These are phyloP conservation scores for Coemansia sp. DNA, from an alignment of 192 early-diverging fungal species.

Conservation along the genomic window DNA sequence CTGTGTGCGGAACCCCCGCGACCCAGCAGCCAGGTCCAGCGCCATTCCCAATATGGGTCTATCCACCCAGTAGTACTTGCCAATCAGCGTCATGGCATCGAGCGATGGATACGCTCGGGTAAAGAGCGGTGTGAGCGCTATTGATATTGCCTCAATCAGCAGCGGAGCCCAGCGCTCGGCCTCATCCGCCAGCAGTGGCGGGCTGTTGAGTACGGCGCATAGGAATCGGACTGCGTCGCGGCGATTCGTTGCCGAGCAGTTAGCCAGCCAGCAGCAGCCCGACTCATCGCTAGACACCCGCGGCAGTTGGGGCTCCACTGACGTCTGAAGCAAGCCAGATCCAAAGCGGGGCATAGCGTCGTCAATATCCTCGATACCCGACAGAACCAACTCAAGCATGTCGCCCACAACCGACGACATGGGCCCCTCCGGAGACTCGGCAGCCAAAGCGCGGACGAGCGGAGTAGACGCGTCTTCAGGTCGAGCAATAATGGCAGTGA, in stretches of 20 bases:
- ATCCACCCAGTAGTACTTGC: conserved; percentile 22
- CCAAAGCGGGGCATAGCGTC: conserved; percentile 25
- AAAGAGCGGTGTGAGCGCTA: neutral
- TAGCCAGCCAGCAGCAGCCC: conserved; percentile 41
- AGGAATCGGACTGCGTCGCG: conserved; percentile 11
- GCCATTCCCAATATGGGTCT: conserved; percentile 8
- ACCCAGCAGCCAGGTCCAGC: neutral
- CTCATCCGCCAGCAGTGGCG: neutral
- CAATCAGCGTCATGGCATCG: neutral
- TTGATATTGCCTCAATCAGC: neutral
- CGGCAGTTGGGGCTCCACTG: conserved; percentile 14
- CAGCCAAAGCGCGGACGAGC: neutral
- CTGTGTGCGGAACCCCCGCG: neutral
- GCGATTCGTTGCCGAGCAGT: conserved; percentile 6
- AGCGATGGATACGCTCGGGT: neutral
- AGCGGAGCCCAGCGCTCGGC: neutral
- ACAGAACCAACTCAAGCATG: conserved; percentile 22
- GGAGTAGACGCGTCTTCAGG: neutral
- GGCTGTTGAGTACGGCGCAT: conserved; percentile 2
- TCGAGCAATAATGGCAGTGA: neutral
- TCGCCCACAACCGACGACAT: conserved; percentile 19
- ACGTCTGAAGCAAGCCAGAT: too few relatives aligned
- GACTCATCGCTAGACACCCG: conserved; percentile 35
- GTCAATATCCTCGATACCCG: conserved; percentile 38
- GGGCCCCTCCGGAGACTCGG: neutral